Base-by-base conservation (phyloP, 108 stramenopile species). In the Pelagomonas calceolata region DNA sequence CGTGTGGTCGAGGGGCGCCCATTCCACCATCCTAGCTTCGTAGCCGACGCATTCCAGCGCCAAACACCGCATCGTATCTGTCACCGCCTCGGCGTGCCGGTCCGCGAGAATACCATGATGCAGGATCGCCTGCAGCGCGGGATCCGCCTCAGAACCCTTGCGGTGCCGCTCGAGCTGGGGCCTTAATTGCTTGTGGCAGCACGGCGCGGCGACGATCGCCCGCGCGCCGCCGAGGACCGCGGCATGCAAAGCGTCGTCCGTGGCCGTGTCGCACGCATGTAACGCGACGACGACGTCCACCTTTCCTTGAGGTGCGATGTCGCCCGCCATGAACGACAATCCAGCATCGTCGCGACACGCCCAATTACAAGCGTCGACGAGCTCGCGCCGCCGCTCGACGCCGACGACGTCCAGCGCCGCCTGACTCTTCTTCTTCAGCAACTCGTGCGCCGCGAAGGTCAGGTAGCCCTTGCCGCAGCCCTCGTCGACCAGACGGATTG, bases 231-330 rank as follows among this genome's bases (percentile, higher is more conserved):
- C 73, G 17, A 36, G 17, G 60, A 93, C 85, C 34, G 85, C 92
- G 32, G 80, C 82, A 74, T 73, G 89, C 15, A 93, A 39, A 0
- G 90, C 85, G 72, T 93, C 92, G 67, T 91, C 90, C 0, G 90
- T 90, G 29, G 92, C 92, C 26, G 90, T 93, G 79, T 93, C 92
- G 72, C 92, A 93, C 3, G 92, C 92, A 77, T 93, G 92, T 12
- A 93, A 79, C 32, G 90, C 92, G 78, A 91, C 88, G 39, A 90
- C 68, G 36, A 93, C 76, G 66, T 85, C 76, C 0, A 88, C 66
- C 4, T 78, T 66, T 35, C 69, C 33, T 5, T 12, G 39, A 12
- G 39, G 39, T 12, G 9, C 39, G 39, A 43, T 43, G 9, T 12
- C 5, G 39, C 39, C 39, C 39, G 5, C 39, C 9, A 5, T 5